Evolutionary conservation across 257 asterid genomes (phyloP).

Genomic region (Gentiana dahurica): DNA sequence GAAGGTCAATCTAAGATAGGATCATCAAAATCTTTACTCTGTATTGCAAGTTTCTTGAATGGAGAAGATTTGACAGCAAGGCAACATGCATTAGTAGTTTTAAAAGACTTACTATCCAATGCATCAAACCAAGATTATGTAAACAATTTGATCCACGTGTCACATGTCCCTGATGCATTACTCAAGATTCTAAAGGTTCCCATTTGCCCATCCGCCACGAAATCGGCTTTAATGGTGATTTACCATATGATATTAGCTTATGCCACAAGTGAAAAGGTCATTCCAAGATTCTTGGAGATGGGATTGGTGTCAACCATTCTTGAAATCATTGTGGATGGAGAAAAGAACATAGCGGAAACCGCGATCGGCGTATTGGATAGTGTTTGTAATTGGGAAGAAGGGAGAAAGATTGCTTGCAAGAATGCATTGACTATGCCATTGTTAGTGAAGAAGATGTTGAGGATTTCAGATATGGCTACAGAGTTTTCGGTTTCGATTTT

Average conservation of each 20-base stretch:
- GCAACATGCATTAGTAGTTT: conserved; percentile 35
- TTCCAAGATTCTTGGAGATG: conserved; percentile 24
- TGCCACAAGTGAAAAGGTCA: conserved; percentile 3
- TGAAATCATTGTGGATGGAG: conserved; percentile 59
- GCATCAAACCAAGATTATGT: conserved; percentile 18
- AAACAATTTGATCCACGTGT: conserved; percentile 17
- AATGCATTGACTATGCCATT: conserved; percentile 51
- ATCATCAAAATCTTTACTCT: conserved; percentile 30
- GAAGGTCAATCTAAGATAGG: conserved; percentile 40
- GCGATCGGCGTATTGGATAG: conserved; percentile 45
- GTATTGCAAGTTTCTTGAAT: conserved; percentile 40
- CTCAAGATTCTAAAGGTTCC: conserved; percentile 36
- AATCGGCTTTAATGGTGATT: conserved; percentile 41
- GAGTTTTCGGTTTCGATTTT: conserved; percentile 36
- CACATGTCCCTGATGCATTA: conserved; percentile 35
- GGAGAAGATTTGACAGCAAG: conserved; percentile 39
- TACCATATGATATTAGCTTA: conserved; percentile 21
- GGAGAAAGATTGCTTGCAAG: conserved; percentile 25
- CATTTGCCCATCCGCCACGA: conserved; percentile 49
- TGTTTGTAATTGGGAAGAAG: conserved; percentile 31
- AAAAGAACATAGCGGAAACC: conserved; percentile 37
- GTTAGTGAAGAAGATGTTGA: conserved; percentile 56
- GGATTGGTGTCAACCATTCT: conserved; percentile 49
- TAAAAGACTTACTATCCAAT: conserved; percentile 28
- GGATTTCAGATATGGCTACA: conserved; percentile 52